Base-by-base conservation (phyloP, 73 alveolate genomes). In the Paramecium pentaurelia region DNA sequence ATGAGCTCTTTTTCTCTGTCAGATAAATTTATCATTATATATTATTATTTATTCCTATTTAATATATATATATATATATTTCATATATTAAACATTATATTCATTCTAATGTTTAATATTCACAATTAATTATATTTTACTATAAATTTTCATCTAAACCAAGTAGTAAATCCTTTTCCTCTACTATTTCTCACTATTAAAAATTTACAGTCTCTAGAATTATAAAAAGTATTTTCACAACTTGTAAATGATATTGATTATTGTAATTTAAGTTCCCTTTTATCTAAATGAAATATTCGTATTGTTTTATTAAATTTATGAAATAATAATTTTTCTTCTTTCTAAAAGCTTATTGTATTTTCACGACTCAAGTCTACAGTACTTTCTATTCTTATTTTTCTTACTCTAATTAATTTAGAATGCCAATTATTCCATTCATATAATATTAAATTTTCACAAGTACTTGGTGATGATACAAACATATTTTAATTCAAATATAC, bases 1-100 rank as follows among this genome's bases (percentile, higher is more conserved):
- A 80, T 40, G 10, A 80, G 49, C 32, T 42, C 91, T 18, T 18
- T 80, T 47, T 80, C 91, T 49, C 91, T 80, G 37, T 80, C 91
- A 25, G 91, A 32, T 42, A 80, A 80, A 80, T 80, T 80, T 42
- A 80, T 80, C 91, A 80, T 80, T 37, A 7, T 32, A 64, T 64
- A 18, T 49, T 54, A 6, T 22, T 22, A 54, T 54, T 54, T 54
- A 54, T 54, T 54, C 70, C 70, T 54, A 18, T 54, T 4, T n/a
- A n/a, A n/a, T n/a, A n/a, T n/a, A n/a, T n/a, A 18, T 18, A 54
- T 18, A 18, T 54, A 54, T 0, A 54, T 22, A 22, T 22, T 22
- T 18, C 34, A 2, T 8, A 49, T 49, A 49, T 49, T 40, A 40
- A 38, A 40, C 60, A 6, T 22, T 16, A 22, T 54, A 54, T 18